Base-by-base conservation (phyloP, 2,329 filamentous ascomycete species). In the Claviceps humidiphila region DNA sequence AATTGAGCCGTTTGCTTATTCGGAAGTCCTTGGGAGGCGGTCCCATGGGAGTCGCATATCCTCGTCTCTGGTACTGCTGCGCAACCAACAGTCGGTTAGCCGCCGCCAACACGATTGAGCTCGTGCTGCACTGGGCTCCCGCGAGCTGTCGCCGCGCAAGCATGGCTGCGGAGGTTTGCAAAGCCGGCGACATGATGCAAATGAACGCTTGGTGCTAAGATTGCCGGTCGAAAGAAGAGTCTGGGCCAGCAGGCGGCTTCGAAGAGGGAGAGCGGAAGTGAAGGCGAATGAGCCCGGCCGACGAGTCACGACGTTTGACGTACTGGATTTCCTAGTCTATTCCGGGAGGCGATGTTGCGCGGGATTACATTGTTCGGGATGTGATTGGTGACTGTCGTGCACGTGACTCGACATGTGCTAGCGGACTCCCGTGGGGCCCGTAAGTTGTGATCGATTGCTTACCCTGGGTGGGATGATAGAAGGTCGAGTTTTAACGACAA, bases 21-120 rank as follows among this genome's bases (percentile, higher is more conserved):
- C 93, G 83, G 78, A 95, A 96, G 58, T 84, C 82, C 60, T 82
- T 74, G 53, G 88, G 86, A 59, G 89, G 88, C 59, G 87, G 82
- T 48, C 90, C 89, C 58, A 78, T 76, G 57, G 89, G 88, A 47
- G 87, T 82, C 59, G 85, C 81, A 59, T 81, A 81, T 57, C 64
- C 63, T 57, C 71, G 65, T 57, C 59, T 62, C 56, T 66, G 64
- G 51, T 50, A 30, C 39, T 51, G 40, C 48, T 53, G 53, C 13
- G 53, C 39, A 22, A 50, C 50, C 52, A 56, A 13, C 17, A 54
- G 49, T 49, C 54, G 54, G 55, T 57, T 52, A 52, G 55, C 54
- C 57, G 55, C 53, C 58, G 55, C 53, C 58, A 57, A 41, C 30
- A 58, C 57, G 45, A 59, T 48, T 30, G 61, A 52, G 47, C 55